phyloP scores from a whole-genome alignment of 305 asterid species.

The Andrographis paniculata region DNA sequence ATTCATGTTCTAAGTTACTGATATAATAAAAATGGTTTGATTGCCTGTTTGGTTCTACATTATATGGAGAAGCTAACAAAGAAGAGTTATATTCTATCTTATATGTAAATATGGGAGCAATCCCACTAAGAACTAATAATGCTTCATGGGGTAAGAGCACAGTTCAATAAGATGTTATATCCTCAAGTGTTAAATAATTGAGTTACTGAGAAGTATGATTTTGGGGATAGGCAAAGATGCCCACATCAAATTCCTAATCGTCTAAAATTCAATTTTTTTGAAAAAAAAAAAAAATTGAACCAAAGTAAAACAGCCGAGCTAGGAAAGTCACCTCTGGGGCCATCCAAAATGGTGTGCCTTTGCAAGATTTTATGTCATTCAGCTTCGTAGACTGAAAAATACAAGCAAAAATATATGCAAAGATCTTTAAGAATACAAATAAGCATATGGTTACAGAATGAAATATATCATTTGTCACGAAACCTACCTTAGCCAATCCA shows the following conservation, averaged over 20 bases:
- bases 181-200: background rate
- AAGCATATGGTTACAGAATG: background rate
- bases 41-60: background rate
- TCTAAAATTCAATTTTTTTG: background rate
- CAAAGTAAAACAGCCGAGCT: constrained; percentile 9
- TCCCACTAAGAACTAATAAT: background rate
- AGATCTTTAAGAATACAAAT: background rate
- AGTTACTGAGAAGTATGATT: background rate
- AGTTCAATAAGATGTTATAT: background rate
- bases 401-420: background rate
- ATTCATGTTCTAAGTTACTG: constrained; percentile 2
- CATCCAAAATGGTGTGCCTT: constrained; percentile 98
- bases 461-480: constrained; percentile 7
- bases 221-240: background rate
- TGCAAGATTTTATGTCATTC: constrained; percentile 89
- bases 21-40: background rate
- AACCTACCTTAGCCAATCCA: constrained; percentile 91
- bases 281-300: constrained; percentile 3
- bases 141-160: background rate
- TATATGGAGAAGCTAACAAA: background rate
- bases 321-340: constrained; percentile 83
- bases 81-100: background rate
- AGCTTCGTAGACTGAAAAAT: constrained; percentile 63
- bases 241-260: background rate
- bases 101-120: background rate